Evolutionary conservation across 306 rosid genomes (phyloP), one percentile per base, ranked within the genome.

Genomic region (Neltuma alba): DNA sequence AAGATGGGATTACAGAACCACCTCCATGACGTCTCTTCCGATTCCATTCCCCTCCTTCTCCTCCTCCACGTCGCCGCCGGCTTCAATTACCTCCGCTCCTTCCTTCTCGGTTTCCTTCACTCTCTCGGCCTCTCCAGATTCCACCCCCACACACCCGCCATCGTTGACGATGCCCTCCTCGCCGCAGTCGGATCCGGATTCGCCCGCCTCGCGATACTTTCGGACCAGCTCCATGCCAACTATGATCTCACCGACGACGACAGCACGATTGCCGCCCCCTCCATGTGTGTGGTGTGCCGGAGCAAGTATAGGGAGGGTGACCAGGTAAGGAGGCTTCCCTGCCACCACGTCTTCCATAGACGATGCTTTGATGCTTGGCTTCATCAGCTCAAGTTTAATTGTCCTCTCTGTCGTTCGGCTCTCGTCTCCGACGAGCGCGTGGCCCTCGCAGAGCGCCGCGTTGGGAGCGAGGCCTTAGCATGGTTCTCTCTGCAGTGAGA

Each of bases 311-410:
- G 50, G 52, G 86, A 87, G 4, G 97, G 97, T 1, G 93, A 94
- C 54, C 90, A 78, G 34, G 93, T 94, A 41, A 92, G 97, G 4
- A 79, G 73, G 87, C 97, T 94, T 0, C 74, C 88, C 1, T 94
- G 98, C 87, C 89, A 86, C 54, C 98, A 94, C 80, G 87, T 89
- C 1, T 94, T 92, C 82, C 98, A 94, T 83, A 88, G 86, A 75
- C 81, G 80, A 18, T 94, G 98, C 83, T 86, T 94, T 75, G 93
- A 94, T 27, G 94, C 88, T 0, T 94, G 98, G 93, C 93, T 94
- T n/a, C 86, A 80, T 42, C 92, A 88, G 37, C 83, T 82, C 79
- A 92, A 91, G 72, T 91, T 94, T 80, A 94, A 76, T 76, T 94
- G 98, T 75, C 98, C 98, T 3, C 78, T 91, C 45, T 94, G 98